Conservation (phyloP, 441 rosid genomes). For the Viola pubescens region DNA sequence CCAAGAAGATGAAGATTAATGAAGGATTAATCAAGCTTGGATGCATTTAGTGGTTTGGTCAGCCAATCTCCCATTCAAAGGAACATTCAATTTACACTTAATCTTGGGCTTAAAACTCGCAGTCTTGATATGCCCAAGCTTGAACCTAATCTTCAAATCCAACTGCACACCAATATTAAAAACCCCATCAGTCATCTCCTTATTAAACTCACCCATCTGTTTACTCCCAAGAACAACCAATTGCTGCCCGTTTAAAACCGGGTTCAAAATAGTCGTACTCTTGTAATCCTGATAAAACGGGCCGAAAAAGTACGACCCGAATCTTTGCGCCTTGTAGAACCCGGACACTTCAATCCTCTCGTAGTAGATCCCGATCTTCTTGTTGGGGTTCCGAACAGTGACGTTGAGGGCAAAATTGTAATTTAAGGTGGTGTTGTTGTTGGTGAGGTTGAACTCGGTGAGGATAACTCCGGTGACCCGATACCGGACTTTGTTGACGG, state of each 20-base stretch:
- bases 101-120: constrained; percentile 45
- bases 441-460: constrained; percentile 41
- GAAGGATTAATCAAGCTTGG: no score
- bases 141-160: constrained; percentile 51
- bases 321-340: constrained; percentile 36
- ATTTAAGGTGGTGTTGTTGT: constrained; percentile 22
- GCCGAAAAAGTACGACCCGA: constrained; percentile 20
- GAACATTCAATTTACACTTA: constrained; percentile 55
- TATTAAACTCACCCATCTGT: constrained; percentile 21
- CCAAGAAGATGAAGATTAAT: no score
- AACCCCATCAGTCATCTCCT: constrained; percentile 31
- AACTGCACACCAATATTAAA: constrained; percentile 50
- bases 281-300: constrained; percentile 74
- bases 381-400: constrained; percentile 63
- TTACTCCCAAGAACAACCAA: constrained; percentile 26
- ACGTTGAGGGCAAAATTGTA: constrained; percentile 50
- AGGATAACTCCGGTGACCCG: constrained; percentile 46
- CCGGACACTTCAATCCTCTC: constrained; percentile 56
- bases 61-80: constrained; percentile 21
- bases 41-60: background rate
- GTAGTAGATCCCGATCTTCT: constrained; percentile 58
- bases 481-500: constrained; percentile 41
- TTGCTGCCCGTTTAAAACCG: constrained; percentile 38
- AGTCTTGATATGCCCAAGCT: constrained; percentile 44
- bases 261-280: constrained; percentile 42